phyloP scores from a whole-genome alignment of 306 rosid species.

The Acacia melanoxylon region DNA sequence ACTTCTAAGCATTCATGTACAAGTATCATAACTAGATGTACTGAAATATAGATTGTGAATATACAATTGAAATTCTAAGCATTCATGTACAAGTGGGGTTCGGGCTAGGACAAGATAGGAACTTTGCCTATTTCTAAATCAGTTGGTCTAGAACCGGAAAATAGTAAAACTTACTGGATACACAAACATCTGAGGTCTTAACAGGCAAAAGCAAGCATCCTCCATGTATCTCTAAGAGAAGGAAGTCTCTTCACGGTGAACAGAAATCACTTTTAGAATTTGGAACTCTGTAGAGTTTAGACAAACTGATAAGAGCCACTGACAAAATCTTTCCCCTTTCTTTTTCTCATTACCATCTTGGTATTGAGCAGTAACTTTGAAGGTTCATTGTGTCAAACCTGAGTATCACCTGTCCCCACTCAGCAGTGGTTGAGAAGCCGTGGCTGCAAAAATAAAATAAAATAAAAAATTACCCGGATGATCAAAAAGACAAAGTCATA shows the following conservation, averaged over 20 bases:
- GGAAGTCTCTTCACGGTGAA: conserved; percentile 7
- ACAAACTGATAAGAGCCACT: conserved; percentile 17
- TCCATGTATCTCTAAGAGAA: neutral
- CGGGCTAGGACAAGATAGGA: neutral
- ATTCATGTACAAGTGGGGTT: neutral
- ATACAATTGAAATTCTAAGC: neutral
- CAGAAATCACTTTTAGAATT: conserved; percentile 23
- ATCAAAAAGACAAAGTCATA: conserved; percentile 11
- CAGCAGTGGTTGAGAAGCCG: conserved; percentile 59
- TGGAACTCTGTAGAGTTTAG: conserved; percentile 4
- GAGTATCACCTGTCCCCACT: conserved; percentile 45
- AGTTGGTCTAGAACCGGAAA: conserved; percentile 18
- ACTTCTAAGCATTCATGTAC: neutral
- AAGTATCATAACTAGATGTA: neutral
- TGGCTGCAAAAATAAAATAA: conserved; percentile 37
- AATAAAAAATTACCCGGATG: conserved; percentile 34
- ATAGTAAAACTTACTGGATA: conserved; percentile 1
- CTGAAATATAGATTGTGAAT: neutral
- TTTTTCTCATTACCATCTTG: neutral
- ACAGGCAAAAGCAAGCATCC: neutral
- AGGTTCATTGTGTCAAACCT: conserved; percentile 36
- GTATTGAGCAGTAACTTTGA: conserved; percentile 3
- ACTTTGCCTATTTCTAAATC: conserved; percentile 19
- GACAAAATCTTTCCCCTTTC: neutral
- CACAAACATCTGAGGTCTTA: neutral